phyloP scores from a whole-genome alignment of 1,139 yeast species.

The Geotrichum cucujoidarum region DNA sequence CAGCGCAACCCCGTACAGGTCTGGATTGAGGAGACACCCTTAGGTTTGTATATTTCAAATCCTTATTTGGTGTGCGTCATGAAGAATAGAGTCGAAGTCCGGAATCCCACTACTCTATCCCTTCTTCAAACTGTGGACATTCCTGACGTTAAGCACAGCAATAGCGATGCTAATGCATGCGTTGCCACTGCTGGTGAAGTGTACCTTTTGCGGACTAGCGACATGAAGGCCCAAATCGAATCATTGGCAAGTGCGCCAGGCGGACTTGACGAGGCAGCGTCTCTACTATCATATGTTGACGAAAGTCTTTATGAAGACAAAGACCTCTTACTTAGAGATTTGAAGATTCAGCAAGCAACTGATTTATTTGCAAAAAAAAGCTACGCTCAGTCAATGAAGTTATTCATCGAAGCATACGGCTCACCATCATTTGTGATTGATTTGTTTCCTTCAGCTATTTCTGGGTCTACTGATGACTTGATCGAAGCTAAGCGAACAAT shows the following conservation, averaged over 20 bases:
- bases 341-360: constrained; percentile 43
- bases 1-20: no score
- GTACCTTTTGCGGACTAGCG: constrained; percentile 27
- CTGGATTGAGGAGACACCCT: no score
- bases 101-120: constrained; percentile 34
- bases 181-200: constrained; percentile 31
- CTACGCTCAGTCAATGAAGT: constrained; percentile 41
- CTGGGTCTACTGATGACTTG: constrained; percentile 25
- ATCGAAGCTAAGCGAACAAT: constrained; percentile 19
- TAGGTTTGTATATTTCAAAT: constrained; percentile 32
- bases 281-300: constrained; percentile 39
- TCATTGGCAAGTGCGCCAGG: constrained; percentile 25
- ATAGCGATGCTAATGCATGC: constrained; percentile 25
- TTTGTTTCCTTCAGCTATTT: constrained; percentile 42
- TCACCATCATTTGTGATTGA: constrained; percentile 50
- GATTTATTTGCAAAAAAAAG: constrained; percentile 36
- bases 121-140: constrained; percentile 27
- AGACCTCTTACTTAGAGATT: constrained; percentile 39
- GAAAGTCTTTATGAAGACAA: constrained; percentile 35
- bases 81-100: constrained; percentile 27
- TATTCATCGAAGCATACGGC: constrained; percentile 52
- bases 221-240: constrained; percentile 35
- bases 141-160: constrained; percentile 25
- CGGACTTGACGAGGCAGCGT: constrained; percentile 42
- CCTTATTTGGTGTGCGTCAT: constrained; percentile 34